These are phyloP conservation scores for Pseudogymnoascus verrucosus DNA, from an alignment of 2,329 filamentous ascomycete genomes.

Conservation along the genomic window DNA sequence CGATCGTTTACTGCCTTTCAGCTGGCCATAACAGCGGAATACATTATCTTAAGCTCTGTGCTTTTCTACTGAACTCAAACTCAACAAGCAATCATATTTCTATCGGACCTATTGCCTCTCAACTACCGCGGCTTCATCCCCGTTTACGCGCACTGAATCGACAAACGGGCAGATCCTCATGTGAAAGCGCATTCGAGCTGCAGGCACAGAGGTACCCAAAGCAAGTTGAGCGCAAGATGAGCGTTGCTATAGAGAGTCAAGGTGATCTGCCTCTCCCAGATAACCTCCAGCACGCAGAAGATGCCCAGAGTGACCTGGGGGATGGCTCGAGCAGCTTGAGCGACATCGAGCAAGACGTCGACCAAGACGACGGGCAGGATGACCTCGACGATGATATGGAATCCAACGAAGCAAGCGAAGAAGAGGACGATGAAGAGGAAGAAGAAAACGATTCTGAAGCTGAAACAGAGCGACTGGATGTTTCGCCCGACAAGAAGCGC, in stretches of 20 bases:
- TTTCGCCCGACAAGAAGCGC: constrained; percentile 66
- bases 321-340: constrained; percentile 84
- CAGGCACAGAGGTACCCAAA: not conserved
- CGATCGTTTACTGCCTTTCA: constrained; percentile 1
- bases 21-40: constrained; percentile 7
- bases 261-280: constrained; percentile 23
- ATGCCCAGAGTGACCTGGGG: constrained; percentile 37
- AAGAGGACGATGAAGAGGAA: constrained; percentile 31
- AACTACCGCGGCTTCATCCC: not conserved
- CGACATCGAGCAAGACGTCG: constrained; percentile 60
- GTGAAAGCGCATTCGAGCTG: constrained; percentile 1
- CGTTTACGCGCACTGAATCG: constrained; percentile 5
- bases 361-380: constrained; percentile 63
- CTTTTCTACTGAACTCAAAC: not conserved
- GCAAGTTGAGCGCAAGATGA: constrained; percentile 22
- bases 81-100: not conserved
- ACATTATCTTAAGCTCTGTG: not conserved
- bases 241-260: constrained; percentile 22
- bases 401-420: constrained; percentile 31
- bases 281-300: constrained; percentile 20
- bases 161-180: constrained; percentile 3
- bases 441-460: constrained; percentile 71
- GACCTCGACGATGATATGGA: constrained; percentile 48
- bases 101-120: not conserved
- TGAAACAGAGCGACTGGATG: constrained; percentile 86